Evolutionary conservation across 2,329 filamentous ascomycete genomes (phyloP), one percentile per base, ranked within the genome.

Genomic region (Metarhizium guizhouense): DNA sequence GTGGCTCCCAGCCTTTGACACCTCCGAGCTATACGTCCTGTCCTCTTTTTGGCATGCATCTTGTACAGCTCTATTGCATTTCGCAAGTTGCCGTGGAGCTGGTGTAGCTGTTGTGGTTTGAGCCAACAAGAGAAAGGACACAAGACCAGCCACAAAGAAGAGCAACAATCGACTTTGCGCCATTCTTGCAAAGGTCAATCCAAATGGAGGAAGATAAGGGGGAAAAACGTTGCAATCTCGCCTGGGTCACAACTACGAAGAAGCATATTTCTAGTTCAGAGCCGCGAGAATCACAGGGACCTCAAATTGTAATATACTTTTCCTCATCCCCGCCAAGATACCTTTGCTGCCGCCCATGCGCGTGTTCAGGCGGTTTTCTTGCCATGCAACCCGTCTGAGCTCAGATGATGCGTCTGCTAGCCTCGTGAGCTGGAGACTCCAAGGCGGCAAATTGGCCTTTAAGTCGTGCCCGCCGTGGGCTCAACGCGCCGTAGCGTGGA

Each of bases 11-110:
- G 10, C 34, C 29, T 48, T 45, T 25, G 51, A 55, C 4, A 54
- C 51, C 10, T 57, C 38, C 3, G 6, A 49, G 53, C 55, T 57
- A 51, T 57, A 59, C 6, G 57, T 55, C 29, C 53, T 25, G 38
- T 59, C 55, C 13, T 53, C 47, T 16, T 49, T 54, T 13, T 43
- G 50, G 53, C 57, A 59, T 18, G 30, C 42, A n/a, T 50, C 29
- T 16, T 52, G 47, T 13, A 52, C 34, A 20, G 30, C 18, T 10
- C 47, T 40, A 29, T 32, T 42, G 48, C 55, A 54, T 14, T 43
- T 52, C 6, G 47, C 47, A 25, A 45, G 38, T 1, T 29, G 25
- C 8, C 40, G 29, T 40, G 32, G 52, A 10, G 48, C 16, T 11
- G 55, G 52, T 18, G 52, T 25, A 20, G 55, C 40, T 10, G 42